A percentile compares a stretch with the other conserved stretches of the same genome.
These are phyloP conservation scores for Euphrasia confusa DNA, from an alignment of 257 asterid genomes.

Conservation along the genomic window DNA sequence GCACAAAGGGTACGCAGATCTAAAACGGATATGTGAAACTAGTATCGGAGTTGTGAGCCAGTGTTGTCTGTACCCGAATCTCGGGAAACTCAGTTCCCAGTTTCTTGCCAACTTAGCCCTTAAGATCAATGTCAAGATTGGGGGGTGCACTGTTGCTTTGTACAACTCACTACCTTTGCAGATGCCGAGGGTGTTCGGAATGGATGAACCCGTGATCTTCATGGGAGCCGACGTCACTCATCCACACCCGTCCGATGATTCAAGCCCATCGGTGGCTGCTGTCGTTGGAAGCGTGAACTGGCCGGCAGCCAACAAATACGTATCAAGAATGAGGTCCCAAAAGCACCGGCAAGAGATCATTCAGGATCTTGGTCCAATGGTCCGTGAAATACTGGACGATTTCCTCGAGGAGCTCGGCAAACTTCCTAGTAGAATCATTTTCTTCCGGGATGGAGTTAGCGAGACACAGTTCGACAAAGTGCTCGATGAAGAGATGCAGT, in stretches of 20 bases:
- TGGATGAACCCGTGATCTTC: conserved; percentile 68
- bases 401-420: conserved; percentile 45
- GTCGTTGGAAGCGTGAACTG: conserved; percentile 92
- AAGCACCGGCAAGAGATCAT: conserved; percentile 86
- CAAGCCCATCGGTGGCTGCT: conserved; percentile 89
- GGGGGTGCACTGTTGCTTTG: conserved; percentile 89
- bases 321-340: conserved; percentile 87
- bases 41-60: conserved; percentile 74
- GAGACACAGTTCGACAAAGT: conserved; percentile 85
- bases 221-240: conserved; percentile 99
- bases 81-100: conserved; percentile 58
- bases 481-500: conserved; percentile 51
- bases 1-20: conserved; percentile 91
- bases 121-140: conserved; percentile 90
- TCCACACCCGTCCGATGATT: conserved; percentile 89
- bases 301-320: conserved; percentile 87
- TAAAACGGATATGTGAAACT: conserved; percentile 89
- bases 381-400: conserved; percentile 64
- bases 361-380: conserved; percentile 67
- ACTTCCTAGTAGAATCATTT: conserved; percentile 68
- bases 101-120: conserved; percentile 85
- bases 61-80: conserved; percentile 78
- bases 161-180: conserved; percentile 66
- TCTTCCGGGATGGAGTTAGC: conserved; percentile 95
- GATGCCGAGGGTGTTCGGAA: conserved; percentile 65